Conservation (phyloP, 306 rosid genomes). For the Glycine soja region DNA sequence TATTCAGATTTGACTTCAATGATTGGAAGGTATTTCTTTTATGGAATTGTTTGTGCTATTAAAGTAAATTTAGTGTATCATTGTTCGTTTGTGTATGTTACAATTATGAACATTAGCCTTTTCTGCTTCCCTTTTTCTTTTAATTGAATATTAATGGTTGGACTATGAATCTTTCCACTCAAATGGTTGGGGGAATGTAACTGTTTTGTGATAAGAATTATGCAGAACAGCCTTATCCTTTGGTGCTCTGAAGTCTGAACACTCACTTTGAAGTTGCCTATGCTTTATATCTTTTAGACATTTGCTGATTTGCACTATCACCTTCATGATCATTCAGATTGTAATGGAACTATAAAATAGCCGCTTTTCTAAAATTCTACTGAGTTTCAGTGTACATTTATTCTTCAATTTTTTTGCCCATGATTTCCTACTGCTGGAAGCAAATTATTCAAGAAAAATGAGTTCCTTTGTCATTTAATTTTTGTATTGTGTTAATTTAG, state of each 20-base stretch:
- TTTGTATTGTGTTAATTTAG: background rate
- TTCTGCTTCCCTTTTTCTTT: background rate
- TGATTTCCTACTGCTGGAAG: slow-evolving; percentile 17
- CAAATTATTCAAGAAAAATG: slow-evolving; percentile 29
- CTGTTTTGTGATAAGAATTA: slow-evolving; percentile 9
- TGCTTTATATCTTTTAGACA: background rate
- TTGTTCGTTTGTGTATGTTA: background rate
- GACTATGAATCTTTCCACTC: slow-evolving; percentile 6
- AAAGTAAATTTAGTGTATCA: background rate
- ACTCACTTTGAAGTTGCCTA: background rate
- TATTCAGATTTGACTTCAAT: slow-evolving; percentile 59
- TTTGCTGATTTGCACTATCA: background rate
- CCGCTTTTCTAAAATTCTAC: background rate
- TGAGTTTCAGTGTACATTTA: background rate
- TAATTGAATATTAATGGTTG: slow-evolving; percentile 1
- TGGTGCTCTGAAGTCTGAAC: background rate
- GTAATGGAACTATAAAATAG: slow-evolving; percentile 6
- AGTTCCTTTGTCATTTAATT: background rate
- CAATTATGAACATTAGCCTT: background rate
- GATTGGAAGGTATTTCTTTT: slow-evolving; percentile 61
- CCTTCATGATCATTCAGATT: background rate
- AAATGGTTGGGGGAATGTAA: slow-evolving; percentile 6
- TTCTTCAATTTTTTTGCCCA: background rate
- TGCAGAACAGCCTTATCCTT: background rate
- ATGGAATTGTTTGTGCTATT: background rate